Percentiles rank a stretch among this genome's conserved stretches.
Conservation (phyloP, 73 alveolate genomes). For the Paramecium sexaurelia region DNA sequence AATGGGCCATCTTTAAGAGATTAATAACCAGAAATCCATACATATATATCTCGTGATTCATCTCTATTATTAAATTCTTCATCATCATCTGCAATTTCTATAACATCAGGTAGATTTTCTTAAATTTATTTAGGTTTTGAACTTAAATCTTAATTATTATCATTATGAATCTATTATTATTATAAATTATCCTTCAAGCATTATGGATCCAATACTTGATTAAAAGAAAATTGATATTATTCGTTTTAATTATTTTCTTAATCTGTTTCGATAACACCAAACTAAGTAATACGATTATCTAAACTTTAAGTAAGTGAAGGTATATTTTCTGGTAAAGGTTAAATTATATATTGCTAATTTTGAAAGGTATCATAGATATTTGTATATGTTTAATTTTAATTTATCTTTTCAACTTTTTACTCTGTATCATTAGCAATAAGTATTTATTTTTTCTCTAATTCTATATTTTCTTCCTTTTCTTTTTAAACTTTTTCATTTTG, state of each 20-base stretch:
- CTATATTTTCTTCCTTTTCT: background rate
- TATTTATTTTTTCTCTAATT: background rate
- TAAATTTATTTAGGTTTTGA: background rate
- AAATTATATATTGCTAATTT: background rate
- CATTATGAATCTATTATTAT: too few relatives aligned
- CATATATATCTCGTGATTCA: background rate
- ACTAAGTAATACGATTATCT: background rate
- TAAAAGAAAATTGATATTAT: background rate
- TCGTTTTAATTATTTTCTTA: background rate
- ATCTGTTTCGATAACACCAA: background rate
- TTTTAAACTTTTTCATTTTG: background rate
- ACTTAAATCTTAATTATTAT: background rate
- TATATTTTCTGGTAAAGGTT: background rate
- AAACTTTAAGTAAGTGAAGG: background rate
- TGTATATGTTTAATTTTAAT: background rate
- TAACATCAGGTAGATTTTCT: background rate
- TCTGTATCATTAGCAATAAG: background rate
- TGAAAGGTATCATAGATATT: background rate
- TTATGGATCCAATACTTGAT: too few relatives aligned
- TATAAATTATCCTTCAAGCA: too few relatives aligned
- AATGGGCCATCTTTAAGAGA: background rate
- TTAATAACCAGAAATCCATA: constrained; percentile 10
- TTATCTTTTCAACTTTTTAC: background rate
- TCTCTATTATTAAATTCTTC: background rate
- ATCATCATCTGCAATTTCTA: background rate